These are phyloP conservation scores for Arabidopsis lyrata DNA, from an alignment of 441 rosid species.

Conservation along the genomic window DNA sequence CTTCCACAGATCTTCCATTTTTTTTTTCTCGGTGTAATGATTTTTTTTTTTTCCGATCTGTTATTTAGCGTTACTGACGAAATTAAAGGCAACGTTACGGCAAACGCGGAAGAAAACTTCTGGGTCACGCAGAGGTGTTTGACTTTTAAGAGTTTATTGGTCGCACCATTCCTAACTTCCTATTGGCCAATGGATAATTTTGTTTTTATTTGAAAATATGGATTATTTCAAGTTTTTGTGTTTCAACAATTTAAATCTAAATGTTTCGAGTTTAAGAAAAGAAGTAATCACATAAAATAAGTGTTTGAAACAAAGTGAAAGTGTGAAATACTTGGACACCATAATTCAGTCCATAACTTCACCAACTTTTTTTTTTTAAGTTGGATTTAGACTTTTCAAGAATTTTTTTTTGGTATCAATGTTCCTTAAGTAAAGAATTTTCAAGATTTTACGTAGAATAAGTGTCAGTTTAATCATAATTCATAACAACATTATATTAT, in stretches of 20 bases:
- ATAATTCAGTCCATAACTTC: too few relatives aligned
- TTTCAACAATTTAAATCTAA: not conserved
- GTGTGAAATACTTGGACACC: too few relatives aligned
- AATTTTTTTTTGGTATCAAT: not conserved
- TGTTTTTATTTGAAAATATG: too few relatives aligned
- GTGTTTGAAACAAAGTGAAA: not conserved
- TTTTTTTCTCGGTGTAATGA: not conserved
- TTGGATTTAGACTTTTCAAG: not conserved
- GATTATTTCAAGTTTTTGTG: too few relatives aligned
- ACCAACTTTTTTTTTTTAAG: not conserved
- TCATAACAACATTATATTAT: not conserved
- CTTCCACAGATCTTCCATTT: slow-evolving; percentile 83
- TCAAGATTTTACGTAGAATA: slow-evolving; percentile 3
- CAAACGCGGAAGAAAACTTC: not conserved
- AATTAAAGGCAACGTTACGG: not conserved
- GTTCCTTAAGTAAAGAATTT: not conserved
- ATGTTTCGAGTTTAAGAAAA: not conserved
- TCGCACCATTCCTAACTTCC: not conserved
- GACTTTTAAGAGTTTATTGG: not conserved
- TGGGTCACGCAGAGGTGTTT: not conserved
- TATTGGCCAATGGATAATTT: not conserved
- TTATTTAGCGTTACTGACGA: slow-evolving; percentile 18
- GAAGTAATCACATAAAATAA: not conserved
- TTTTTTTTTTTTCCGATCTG: slow-evolving; percentile 22
- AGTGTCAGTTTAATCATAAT: not conserved